Evolutionary conservation across 495 filamentous ascomycete genomes (phyloP), one percentile per base, ranked within the genome.

Genomic region (Penicillium soppii): DNA sequence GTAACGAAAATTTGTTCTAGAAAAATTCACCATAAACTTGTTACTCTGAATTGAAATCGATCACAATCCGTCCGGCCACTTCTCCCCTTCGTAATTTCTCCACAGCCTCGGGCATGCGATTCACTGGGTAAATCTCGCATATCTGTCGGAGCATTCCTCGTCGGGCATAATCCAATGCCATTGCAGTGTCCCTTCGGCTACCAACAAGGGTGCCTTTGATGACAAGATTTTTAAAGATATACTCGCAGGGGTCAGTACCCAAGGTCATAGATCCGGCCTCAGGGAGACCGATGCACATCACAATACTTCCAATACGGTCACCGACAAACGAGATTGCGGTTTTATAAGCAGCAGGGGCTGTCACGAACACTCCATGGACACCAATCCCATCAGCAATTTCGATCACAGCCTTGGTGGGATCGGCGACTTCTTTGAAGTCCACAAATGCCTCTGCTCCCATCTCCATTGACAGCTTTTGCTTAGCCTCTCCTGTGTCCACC

Each of bases 371-470:
- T 0, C 76, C 75, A 52, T 82, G 76, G 1, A 67, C 76, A 1
- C 74, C 78, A 9, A 77, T 47, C 1, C 75, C 74, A 54, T 74
- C 75, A 0, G 70, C 66, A 22, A 72, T 58, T 37, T 72, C 54
- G 41, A 73, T 67, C 1, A 78, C 69, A 9, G 66, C 68, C 2
- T 61, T 64, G 0, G 65, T 59, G 6, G 73, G 53, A 42, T 79
- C 68, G 0, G 58, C 21, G 1, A 62, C 56, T 35, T 71, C 58
- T 10, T 62, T 63, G 51, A 78, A 80, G 56, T 80, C 77, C 2
- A 81, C 65, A 51, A 80, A 81, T 0, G 67, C 69, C 33, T 81
- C 78, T 12, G 77, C 76, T 7, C 78, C 77, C 68, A 80, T 73
- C 46, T 70, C 61, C 29, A 72, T 15, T 0, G 68, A 59, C 4